Base-by-base conservation (phyloP, 2,329 filamentous ascomycete species). In the Colletotrichum incanum region DNA sequence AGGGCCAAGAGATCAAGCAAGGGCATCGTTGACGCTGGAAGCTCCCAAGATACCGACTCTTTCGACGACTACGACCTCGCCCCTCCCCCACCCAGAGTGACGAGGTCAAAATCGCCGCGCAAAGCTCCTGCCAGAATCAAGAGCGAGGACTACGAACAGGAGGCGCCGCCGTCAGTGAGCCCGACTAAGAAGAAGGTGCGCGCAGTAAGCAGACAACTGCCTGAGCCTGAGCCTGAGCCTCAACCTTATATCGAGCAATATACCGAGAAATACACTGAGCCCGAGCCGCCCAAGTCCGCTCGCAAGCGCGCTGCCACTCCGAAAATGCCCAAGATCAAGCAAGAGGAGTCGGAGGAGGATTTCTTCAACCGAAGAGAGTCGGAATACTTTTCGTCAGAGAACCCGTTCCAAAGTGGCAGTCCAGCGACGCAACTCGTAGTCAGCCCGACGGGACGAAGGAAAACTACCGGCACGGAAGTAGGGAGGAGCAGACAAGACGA, bases 381-480 rank as follows among this genome's bases (percentile, higher is more conserved):
- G 79, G 80, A 28, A 82, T 93, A 88, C 77, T 92, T 93, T 41
- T 98, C 98, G 81, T 94, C 93, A 1, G 89, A 92, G 65, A 98
- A 98, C 78, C 95, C 96, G 0, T 98, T 98, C 79, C 96, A 98
- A 80, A 94, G 93, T 79, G 93, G 94, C 50, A 93, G 92, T 80
- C 93, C 94, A 12, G 92, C 94, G 1, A 82, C 88, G 7, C 79
- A 84, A n/a, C 81, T 82, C 1, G 82, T 86, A 37, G 85, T 84
- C 79, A 84, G 86, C 37, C 83, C 88, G 28, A 83, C 80, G 75
- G 83, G 83, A 71, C 86, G 88, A 52, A 84, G 88, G 74, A 86
- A 85, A 76, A 87, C 86, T n/a, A 78, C 82, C 2, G 85, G 80
- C 11, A n/a, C 43, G 20, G 58, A 58, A n/a, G 45, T n/a, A 14